Conservation (phyloP, 2,329 filamentous ascomycete genomes). For the Colletotrichum incanum region DNA sequence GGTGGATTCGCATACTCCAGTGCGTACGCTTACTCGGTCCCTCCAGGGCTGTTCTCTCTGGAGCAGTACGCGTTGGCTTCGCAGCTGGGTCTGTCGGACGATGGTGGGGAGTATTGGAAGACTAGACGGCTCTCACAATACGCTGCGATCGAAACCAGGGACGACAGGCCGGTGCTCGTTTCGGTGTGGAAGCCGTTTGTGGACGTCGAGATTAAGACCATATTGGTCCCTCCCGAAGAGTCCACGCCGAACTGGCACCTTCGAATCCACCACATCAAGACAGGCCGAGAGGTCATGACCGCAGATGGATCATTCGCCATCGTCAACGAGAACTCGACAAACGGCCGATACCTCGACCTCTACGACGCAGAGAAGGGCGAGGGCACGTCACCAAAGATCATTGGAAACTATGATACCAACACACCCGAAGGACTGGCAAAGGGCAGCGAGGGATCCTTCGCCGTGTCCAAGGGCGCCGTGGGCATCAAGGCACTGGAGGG, state of each 20-base stretch:
- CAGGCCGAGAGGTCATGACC: slow-evolving; percentile 75
- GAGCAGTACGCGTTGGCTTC: slow-evolving; percentile 84
- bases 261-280: slow-evolving; percentile 73
- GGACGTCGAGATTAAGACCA: slow-evolving; percentile 77
- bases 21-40: slow-evolving; percentile 83
- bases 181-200: slow-evolving; percentile 80
- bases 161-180: slow-evolving; percentile 72
- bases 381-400: slow-evolving; percentile 69
- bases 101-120: slow-evolving; percentile 85
- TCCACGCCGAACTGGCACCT: slow-evolving; percentile 79
- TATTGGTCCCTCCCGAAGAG: slow-evolving; percentile 73
- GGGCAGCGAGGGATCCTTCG: slow-evolving; percentile 69
- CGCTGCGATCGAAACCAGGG: slow-evolving; percentile 72
- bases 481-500: slow-evolving; percentile 72
- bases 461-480: slow-evolving; percentile 69
- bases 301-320: slow-evolving; percentile 85
- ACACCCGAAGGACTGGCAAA: slow-evolving; percentile 68
- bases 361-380: slow-evolving; percentile 61
- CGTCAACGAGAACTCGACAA: slow-evolving; percentile 64
- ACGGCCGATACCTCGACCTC: slow-evolving; percentile 66
- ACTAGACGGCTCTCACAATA: slow-evolving; percentile 78
- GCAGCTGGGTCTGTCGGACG: slow-evolving; percentile 82
- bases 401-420: slow-evolving; percentile 73
- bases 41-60: slow-evolving; percentile 81
- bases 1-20: slow-evolving; percentile 85